A percentile compares a stretch with the other conserved stretches of the same genome.
These are phyloP conservation scores for Chenopodium formosanum DNA, from an alignment of 148 eudicot species.

Conservation along the genomic window DNA sequence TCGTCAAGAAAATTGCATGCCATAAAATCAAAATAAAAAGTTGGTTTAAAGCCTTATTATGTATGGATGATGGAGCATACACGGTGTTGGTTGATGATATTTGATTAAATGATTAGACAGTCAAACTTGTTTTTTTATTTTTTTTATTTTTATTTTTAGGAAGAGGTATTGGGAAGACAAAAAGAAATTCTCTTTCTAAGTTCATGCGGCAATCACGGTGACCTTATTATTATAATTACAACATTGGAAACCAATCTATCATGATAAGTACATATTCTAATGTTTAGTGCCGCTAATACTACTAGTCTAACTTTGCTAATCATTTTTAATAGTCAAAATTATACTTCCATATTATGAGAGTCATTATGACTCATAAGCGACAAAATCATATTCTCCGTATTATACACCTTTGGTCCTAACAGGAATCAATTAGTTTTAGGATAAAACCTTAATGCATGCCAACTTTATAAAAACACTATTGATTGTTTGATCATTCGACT, in stretches of 20 bases:
- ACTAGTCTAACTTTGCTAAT: background rate
- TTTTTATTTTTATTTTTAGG: no score
- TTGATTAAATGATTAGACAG: constrained; percentile 5
- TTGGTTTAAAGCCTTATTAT: no score
- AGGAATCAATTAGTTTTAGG: no score
- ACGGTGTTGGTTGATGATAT: constrained; percentile 5
- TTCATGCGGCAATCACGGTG: constrained; percentile 33
- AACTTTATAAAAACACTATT: no score
- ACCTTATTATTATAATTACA: constrained; percentile 1
- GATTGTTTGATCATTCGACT: no score
- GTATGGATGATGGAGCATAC: background rate
- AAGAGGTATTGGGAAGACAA: constrained; percentile 14
- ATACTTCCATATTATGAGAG: background rate
- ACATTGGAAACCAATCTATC: background rate
- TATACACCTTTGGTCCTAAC: no score
- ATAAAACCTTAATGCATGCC: no score
- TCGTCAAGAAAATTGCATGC: background rate
- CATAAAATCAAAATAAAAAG: background rate
- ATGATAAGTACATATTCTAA: background rate
- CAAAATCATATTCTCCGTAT: background rate
- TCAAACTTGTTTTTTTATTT: constrained; percentile 2
- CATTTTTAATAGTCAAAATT: background rate
- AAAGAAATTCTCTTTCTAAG: constrained; percentile 7
- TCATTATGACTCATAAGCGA: background rate
- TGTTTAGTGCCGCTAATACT: background rate